These are phyloP conservation scores for Arthrinium puccinioides DNA, from an alignment of 2,329 filamentous ascomycete species.

Conservation along the genomic window DNA sequence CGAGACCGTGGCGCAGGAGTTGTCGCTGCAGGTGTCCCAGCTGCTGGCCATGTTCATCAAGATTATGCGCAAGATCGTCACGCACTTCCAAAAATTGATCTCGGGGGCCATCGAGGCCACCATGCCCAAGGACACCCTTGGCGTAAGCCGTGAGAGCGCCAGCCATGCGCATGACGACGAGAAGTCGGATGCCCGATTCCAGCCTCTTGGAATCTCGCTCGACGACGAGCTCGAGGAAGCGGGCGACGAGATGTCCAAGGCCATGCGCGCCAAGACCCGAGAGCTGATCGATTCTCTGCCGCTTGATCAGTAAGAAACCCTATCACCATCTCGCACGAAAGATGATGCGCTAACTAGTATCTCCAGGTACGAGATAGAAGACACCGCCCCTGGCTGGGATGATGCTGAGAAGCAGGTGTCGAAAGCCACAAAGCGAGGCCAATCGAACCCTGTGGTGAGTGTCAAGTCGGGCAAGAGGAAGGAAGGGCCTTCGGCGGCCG, in stretches of 20 bases:
- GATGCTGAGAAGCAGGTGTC: slow-evolving; percentile 71
- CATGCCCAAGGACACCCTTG: slow-evolving; percentile 52
- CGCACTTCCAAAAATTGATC: slow-evolving; percentile 68
- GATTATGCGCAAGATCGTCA: slow-evolving; percentile 79
- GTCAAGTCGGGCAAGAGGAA: slow-evolving; percentile 79
- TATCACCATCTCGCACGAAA: no score
- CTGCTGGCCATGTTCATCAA: slow-evolving; percentile 97
- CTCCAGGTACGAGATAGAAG: slow-evolving; percentile 53
- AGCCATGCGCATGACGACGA: slow-evolving; percentile 62
- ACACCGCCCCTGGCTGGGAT: slow-evolving; percentile 53
- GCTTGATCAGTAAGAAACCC: slow-evolving; percentile 61
- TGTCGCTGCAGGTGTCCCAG: slow-evolving; percentile 68
- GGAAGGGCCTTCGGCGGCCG: slow-evolving; percentile 48
- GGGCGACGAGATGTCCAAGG: slow-evolving; percentile 65
- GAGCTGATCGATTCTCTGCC: slow-evolving; percentile 87
- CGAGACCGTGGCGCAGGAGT: slow-evolving; percentile 71
- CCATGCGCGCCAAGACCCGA: slow-evolving; percentile 71
- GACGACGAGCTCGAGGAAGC: slow-evolving; percentile 81
- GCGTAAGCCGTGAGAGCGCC: slow-evolving; percentile 52
- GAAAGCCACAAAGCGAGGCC: slow-evolving; percentile 45
- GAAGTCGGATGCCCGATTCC: slow-evolving; percentile 57
- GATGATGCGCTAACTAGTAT: slow-evolving; percentile 1
- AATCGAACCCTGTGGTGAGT: slow-evolving; percentile 61
- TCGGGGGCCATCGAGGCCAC: slow-evolving; percentile 64
- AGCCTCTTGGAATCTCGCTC: slow-evolving; percentile 62